These are phyloP conservation scores for Ettlia oleoabundans DNA, from an alignment of 139 green algal genomes.

Conservation along the genomic window DNA sequence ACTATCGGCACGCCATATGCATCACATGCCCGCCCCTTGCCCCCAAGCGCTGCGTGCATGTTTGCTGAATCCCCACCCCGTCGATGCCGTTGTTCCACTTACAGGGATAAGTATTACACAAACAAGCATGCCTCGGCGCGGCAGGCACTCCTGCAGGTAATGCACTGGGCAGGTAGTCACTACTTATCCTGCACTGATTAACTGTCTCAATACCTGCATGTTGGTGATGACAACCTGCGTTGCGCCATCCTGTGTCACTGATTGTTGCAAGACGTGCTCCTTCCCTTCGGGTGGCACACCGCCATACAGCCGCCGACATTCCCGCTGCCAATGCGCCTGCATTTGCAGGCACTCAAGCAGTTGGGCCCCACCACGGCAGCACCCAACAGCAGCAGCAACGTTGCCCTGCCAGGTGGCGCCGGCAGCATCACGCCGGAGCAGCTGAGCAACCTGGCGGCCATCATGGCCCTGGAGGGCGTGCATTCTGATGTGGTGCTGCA, in stretches of 20 bases:
- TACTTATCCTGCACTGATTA: too few relatives aligned
- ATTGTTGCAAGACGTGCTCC: too few relatives aligned
- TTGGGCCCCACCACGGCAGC: background rate
- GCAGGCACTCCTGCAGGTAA: constrained; percentile 32
- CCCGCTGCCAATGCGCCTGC: background rate
- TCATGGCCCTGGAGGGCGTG: constrained; percentile 50
- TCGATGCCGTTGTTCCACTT: background rate
- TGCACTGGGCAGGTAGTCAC: background rate
- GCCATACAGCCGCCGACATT: too few relatives aligned
- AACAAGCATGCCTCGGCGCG: constrained; percentile 46
- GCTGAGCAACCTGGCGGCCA: constrained; percentile 43
- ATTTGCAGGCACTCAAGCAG: constrained; percentile 11
- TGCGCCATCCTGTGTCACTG: too few relatives aligned
- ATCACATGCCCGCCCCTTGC: too few relatives aligned
- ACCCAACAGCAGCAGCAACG: background rate
- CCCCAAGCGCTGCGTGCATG: too few relatives aligned
- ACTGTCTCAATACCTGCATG: too few relatives aligned
- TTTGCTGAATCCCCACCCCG: background rate
- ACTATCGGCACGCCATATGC: too few relatives aligned
- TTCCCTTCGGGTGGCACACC: too few relatives aligned
- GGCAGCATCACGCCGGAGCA: constrained; percentile 19
- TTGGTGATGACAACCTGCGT: too few relatives aligned
- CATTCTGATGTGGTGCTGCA: constrained; percentile 31
- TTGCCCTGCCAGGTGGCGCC: background rate
- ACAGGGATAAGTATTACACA: constrained; percentile 48